Base-by-base conservation (phyloP, 2,329 filamentous ascomycete species). In the Catunica adiposa region DNA sequence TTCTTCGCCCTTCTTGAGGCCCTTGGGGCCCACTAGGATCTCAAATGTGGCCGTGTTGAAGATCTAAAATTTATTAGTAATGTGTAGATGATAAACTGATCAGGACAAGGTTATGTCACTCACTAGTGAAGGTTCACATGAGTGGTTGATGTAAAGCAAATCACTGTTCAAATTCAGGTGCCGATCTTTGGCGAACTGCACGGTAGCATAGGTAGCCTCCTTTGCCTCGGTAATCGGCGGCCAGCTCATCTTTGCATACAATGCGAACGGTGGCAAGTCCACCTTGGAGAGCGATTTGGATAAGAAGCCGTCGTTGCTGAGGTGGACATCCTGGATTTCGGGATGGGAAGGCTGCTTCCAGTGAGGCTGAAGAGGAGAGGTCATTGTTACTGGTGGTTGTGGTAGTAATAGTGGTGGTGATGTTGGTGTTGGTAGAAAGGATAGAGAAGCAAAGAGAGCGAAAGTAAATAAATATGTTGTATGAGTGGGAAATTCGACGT, bases 91-190 rank as follows among this genome's bases (percentile, higher is more conserved):
- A 5, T 34, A 34, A 5, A 31, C 34, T 29, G 20, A 26, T 26
- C 3, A 29, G 37, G 40, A 15, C 3, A 44, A 25, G 25, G 14
- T n/a, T 26, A 31, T 9, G 46, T n/a, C 3, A 34, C 76, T 70
- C 59, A 82, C 78, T 58, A 84, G 71, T 64, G 77, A 78, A 23
- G 80, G 80, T 62, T 80, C 78, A 66, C 80, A 84, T 3, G 77
- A 80, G 67, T 84, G 80, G 66, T 84, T 84, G 61, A 82, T 79
- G 67, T 82, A 84, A 48, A 84, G 65, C 63, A 84, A 64, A 63
- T 83, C 80, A 62, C 76, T 81, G 69, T 84, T 83, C 46, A 84
- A 69, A 62, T 78, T 74, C 62, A 83, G 66, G 64, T 84, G 80
- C 56, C 68, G 68, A 61, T 76, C 65, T 55, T 68, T 68, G 58